A percentile compares a stretch with the other conserved stretches of the same genome.
Evolutionary conservation across 495 filamentous ascomycete genomes (phyloP).

Genomic region (Haplographium delicatum): DNA sequence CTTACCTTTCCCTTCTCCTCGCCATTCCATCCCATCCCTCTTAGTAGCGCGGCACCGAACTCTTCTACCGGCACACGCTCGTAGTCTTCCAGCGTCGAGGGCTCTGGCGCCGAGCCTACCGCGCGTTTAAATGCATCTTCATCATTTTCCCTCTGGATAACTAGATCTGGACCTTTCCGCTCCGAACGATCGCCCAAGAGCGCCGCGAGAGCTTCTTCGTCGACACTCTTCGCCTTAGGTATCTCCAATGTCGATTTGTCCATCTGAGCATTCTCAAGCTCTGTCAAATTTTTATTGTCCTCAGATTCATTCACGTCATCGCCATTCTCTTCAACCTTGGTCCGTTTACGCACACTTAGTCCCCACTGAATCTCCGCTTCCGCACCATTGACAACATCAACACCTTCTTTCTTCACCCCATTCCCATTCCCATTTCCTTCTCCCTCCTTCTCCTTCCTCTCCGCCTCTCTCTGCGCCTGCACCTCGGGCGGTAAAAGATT

Average conservation of each 20-base stretch:
- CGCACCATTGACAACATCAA: slow-evolving; percentile 31
- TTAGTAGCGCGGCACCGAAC: slow-evolving; percentile 81
- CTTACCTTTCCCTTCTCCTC: slow-evolving; percentile 47
- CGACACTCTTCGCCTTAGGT: slow-evolving; percentile 44
- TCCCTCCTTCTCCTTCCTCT: slow-evolving; percentile 2
- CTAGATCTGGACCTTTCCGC: slow-evolving; percentile 47
- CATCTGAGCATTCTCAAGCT: slow-evolving; percentile 25
- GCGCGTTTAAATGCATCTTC: slow-evolving; percentile 63
- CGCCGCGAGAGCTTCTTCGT: slow-evolving; percentile 76
- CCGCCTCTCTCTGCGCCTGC: slow-evolving; percentile 31
- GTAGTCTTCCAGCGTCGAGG: slow-evolving; percentile 78
- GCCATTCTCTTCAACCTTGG: slow-evolving; percentile 22
- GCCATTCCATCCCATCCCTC: slow-evolving; percentile 94
- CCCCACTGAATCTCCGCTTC: slow-evolving; percentile 24
- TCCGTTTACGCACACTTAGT: slow-evolving; percentile 20
- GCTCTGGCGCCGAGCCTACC: slow-evolving; percentile 65
- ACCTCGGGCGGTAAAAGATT: slow-evolving; percentile 49
- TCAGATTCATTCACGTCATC: neutral
- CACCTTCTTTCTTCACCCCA: slow-evolving; percentile 19
- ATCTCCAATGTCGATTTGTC: neutral
- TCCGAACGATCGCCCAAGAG: slow-evolving; percentile 57
- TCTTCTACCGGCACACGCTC: slow-evolving; percentile 84
- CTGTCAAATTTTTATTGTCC: slow-evolving; percentile 24
- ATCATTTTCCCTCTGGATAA: slow-evolving; percentile 54
- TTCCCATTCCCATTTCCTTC: no score